Base-by-base conservation (phyloP, 495 filamentous ascomycete species). In the Neurospora sp. region DNA sequence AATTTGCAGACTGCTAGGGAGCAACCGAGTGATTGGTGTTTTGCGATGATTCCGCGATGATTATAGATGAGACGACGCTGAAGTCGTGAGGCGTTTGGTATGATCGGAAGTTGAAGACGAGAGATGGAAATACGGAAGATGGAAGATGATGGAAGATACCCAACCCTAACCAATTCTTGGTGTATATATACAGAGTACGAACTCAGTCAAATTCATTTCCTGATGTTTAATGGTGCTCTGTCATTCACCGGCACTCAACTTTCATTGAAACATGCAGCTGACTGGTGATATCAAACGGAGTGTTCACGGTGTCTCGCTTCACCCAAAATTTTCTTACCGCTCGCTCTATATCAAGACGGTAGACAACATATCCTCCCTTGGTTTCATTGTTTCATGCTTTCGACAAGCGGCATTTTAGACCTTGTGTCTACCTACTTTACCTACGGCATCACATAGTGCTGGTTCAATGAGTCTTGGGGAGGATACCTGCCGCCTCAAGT, bases 11-110 rank as follows among this genome's bases (percentile, higher is more conserved):
- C 73, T 37, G n/a, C 78, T 7, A 82, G 84, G 73, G 71, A 70
- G 24, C 77, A 80, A 2, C 76, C 77, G 19, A 43, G 62, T 21
- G 82, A 84, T 38, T 86, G 82, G 82, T 78, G 80, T 48, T 86
- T 86, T 79, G 83, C 84, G 5, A 66, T 66, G 54, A 75, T 83
- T 13, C 75, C 86, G 48, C 75, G 78, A 71, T 75, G 36, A 74
- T 31, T 17, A 1, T 66, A 17, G n/a, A 17, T 15, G 24, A 28
- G 24, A 31, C 11, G 21, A 59, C 5, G 48, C 24, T 4, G 13
- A 59, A 28, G 11, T 15, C n/a, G 19, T 21, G 43, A 19, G 7
- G 17, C 6, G 40, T 38, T 7, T 43, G 5, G 3, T 43, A 19
- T n/a, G 40, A 43, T 7, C 17, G 40, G 40, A 45, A 42, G 40